Percentiles rank a stretch among this genome's conserved stretches.
phyloP scores from a whole-genome alignment of 1,284 basidiomycete species.

The Dichomitus squalens region DNA sequence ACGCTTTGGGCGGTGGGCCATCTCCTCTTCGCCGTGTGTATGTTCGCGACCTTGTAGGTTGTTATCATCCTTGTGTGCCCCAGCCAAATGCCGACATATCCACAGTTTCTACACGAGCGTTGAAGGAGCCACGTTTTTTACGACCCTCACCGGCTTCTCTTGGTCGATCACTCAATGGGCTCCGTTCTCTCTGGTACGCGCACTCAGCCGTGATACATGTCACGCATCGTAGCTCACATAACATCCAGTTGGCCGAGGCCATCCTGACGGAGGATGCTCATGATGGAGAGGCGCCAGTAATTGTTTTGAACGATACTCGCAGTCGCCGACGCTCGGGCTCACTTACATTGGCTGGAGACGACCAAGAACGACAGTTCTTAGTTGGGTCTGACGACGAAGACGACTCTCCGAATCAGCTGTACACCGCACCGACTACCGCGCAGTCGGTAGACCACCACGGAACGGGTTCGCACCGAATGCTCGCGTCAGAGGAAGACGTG shows the following conservation, averaged over 20 bases:
- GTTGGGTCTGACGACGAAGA: conserved; percentile 39
- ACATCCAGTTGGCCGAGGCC: conserved; percentile 65
- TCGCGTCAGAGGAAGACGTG: conserved; percentile 36
- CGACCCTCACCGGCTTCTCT: conserved; percentile 72
- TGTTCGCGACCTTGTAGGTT: conserved; percentile 76
- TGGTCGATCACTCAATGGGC: conserved; percentile 85
- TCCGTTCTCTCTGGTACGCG: conserved; percentile 71
- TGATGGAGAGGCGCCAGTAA: conserved; percentile 45
- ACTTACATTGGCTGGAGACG: conserved; percentile 22
- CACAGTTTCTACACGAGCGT: conserved; percentile 67
- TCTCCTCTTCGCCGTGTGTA: conserved; percentile 66
- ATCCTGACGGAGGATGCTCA: conserved; percentile 58
- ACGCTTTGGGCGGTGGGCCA: conserved; percentile 80
- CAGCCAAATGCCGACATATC: neutral
- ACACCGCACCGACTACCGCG: neutral
- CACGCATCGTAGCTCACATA: neutral
- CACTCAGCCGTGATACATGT: neutral
- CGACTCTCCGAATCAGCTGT: conserved; percentile 14
- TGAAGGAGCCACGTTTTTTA: conserved; percentile 61
- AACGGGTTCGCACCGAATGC: neutral
- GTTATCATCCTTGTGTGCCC: neutral
- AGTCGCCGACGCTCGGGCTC: conserved; percentile 26
- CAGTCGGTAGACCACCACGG: neutral
- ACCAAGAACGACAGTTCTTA: conserved; percentile 34
- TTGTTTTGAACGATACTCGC: conserved; percentile 49